Evolutionary conservation across 2,329 filamentous ascomycete genomes (phyloP).

Genomic region (Sclerotinia trifoliorum): DNA sequence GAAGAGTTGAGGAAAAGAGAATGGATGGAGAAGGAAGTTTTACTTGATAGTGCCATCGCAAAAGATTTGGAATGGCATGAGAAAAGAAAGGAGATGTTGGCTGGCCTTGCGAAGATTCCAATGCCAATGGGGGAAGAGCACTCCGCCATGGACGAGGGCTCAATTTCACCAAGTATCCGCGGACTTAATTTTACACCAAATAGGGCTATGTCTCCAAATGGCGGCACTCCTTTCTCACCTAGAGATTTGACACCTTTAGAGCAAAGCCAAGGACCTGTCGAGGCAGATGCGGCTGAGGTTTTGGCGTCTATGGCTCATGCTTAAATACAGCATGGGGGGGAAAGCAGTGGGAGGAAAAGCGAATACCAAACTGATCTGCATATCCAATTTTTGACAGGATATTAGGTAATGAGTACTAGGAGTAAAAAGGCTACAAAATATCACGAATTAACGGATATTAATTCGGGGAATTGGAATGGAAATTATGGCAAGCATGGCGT

Average conservation of each 20-base stretch:
- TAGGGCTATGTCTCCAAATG: constrained; percentile 23
- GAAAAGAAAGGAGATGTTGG: constrained; percentile 55
- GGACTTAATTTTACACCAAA: constrained; percentile 23
- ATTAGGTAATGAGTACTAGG: background rate
- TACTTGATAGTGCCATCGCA: constrained; percentile 70
- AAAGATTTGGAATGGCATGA: constrained; percentile 66
- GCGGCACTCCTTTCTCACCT: constrained; percentile 14
- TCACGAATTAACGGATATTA: background rate
- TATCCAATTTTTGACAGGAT: background rate
- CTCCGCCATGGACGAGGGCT: constrained; percentile 3
- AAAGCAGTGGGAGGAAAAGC: background rate
- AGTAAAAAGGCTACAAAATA: background rate
- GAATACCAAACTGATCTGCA: background rate
- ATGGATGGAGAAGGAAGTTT: constrained; percentile 76
- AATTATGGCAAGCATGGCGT: constrained; percentile 8
- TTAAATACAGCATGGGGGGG: constrained; percentile 19
- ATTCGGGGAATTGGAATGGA: background rate
- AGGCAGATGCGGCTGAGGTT: constrained; percentile 35
- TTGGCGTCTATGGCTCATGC: constrained; percentile 34
- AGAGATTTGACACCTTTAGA: constrained; percentile 19
- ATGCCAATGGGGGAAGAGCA: constrained; percentile 30
- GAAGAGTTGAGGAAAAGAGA: constrained; percentile 68
- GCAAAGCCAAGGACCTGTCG: constrained; percentile 20
- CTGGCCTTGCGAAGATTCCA: constrained; percentile 42
- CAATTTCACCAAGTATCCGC: constrained; percentile 5